Evolutionary conservation across 257 asterid species (phyloP), one percentile per base, ranked within the genome.

Genomic region (Ehretia macrophylla): DNA sequence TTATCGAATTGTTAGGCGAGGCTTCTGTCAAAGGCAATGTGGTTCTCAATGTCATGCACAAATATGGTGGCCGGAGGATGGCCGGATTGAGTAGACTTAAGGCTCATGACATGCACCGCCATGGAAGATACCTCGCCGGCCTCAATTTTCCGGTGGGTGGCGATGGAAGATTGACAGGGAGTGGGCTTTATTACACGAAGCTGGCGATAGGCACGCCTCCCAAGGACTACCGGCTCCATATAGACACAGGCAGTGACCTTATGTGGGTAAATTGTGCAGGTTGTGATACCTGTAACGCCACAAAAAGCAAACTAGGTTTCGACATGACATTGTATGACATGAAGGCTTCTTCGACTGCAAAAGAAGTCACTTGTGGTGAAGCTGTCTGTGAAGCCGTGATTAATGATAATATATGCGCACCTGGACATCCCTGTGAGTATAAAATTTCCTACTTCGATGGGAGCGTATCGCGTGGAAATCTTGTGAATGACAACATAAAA

Each of bases 181-280:
- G 65, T 1, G 75, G 90, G 54, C 88, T 87, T 46, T 84, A 84
- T 68, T 87, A 72, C 59, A 84, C 93, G 59, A 76, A 82, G 72
- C 85, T 87, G 61, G 69, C 85, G 19, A 70, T 87, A 77, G 95
- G 95, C 60, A 69, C 85, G 62, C 90, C 93, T 17, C 78, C 88
- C 3, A 78, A 51, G 67, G 86, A 81, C 61, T 87, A 70, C 79
- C 69, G 76, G 51, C 86, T 87, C 65, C 93, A 84, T 72, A 82
- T 87, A 45, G 95, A 87, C 57, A 84, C 95, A 10, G 95, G 95
- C 55, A 87, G 95, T 60, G 87, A 82, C 59, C 73, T 87, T 56
- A 68, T 84, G 67, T 87, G 95, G 95, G 90, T 87, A 62, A 73
- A 84, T 32, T 84, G 93, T 68, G 84, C 73, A 49, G 72, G 82